Base-by-base conservation (phyloP, 73 alveolate genomes). In the Uronychia setigera region DNA sequence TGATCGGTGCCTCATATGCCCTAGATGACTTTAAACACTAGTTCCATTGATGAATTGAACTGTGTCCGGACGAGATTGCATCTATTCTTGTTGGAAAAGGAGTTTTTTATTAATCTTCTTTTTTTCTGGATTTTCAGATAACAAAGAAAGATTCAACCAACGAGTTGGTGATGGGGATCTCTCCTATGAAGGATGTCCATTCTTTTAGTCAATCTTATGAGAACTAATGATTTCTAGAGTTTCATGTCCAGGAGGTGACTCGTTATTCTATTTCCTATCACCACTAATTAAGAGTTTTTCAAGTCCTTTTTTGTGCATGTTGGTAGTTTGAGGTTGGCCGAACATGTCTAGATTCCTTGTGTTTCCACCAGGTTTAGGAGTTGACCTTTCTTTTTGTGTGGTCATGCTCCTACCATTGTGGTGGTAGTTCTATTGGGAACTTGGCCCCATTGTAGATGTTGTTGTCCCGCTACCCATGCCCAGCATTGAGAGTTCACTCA, bases 401-500 rank as follows among this genome's bases (percentile, higher is more conserved):
- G 67, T 46, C n/a, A 11, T 5, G 67, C 67, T 46, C 19, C 67
- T 46, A 19, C 67, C 5, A 19, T 46, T 46, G 67, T 46, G 67
- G n/a, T 46, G n/a, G n/a, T n/a, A n/a, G n/a, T n/a, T n/a, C n/a
- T n/a, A n/a, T n/a, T n/a, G 19, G n/a, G 67, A 46, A 19, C n/a
- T 11, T 46, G 67, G 67, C n/a, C 67, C 67, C 67, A 46, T 46
- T 5, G 67, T 46, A 19, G n/a, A 11, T 19, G 67, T 46, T 11
- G 67, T 46, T 46, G 67, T 46, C 67, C 67, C 67, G 67, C 67
- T 46, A 19, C 67, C 67, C 5, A 46, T 19, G n/a, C 67, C 67
- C 67, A 46, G 5, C 19, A 46, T 19, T 11, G 67, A 46, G 67
- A 46, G 67, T 19, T 46, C 67, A 46, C 19, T 46, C 67, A 46